Evolutionary conservation across 2,329 filamentous ascomycete genomes (phyloP).

Genomic region (Cadophora luteo-olivacea): DNA sequence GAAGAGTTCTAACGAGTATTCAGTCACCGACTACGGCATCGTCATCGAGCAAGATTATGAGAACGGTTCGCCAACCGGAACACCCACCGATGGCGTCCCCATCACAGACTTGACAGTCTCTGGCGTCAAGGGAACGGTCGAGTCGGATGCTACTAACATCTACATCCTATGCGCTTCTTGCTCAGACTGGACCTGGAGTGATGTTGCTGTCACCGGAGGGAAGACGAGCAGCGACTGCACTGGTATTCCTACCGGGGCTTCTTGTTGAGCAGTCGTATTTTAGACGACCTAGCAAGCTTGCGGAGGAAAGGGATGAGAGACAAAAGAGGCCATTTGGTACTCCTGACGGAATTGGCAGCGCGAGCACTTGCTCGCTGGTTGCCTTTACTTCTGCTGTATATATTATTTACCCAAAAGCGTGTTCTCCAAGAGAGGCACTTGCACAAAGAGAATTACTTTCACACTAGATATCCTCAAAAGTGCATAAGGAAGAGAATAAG

Average conservation of each 20-base stretch:
- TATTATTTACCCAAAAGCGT: constrained; percentile 10
- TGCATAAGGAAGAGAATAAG: not conserved
- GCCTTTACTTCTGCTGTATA: not conserved
- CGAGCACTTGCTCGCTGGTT: not conserved
- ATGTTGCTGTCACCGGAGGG: constrained; percentile 57
- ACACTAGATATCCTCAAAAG: not conserved
- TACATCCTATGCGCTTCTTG: constrained; percentile 63
- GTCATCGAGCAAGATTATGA: constrained; percentile 63
- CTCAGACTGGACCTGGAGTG: constrained; percentile 59
- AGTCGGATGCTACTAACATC: constrained; percentile 48
- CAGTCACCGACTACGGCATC: constrained; percentile 45
- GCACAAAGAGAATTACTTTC: not conserved
- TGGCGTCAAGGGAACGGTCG: constrained; percentile 51
- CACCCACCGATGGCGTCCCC: constrained; percentile 51
- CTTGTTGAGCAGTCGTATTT: constrained; percentile 29
- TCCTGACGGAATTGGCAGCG: not conserved
- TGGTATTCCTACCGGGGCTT: constrained; percentile 44
- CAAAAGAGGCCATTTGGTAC: not conserved
- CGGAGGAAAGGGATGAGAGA: not conserved
- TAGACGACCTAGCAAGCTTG: not conserved
- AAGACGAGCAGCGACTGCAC: constrained; percentile 50
- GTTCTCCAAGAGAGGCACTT: not conserved
- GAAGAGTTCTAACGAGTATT: no score
- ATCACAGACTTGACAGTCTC: constrained; percentile 56
- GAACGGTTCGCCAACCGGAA: constrained; percentile 39